Evolutionary conservation across 768 basidiomycete species (phyloP).

Genomic region (Grammothele lineata): DNA sequence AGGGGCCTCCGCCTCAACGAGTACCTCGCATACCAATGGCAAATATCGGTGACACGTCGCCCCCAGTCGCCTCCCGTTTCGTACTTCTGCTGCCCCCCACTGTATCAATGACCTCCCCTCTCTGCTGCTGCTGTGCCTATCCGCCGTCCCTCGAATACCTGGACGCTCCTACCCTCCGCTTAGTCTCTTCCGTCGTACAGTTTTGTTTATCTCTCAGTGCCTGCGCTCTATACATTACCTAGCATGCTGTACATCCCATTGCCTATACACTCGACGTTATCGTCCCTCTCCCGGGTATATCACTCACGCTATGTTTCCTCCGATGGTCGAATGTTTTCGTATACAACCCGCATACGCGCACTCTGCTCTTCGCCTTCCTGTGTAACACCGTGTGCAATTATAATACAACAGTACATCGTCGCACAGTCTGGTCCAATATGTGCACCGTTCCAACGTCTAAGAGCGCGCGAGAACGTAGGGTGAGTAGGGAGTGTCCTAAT

Average conservation of each 20-base stretch:
- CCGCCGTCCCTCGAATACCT: conserved; percentile 1
- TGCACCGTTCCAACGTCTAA: neutral
- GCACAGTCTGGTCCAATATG: no score
- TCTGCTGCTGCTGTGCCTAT: conserved; percentile 4
- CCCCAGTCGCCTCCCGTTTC: neutral
- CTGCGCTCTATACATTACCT: conserved; percentile 4
- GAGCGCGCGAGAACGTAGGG: neutral
- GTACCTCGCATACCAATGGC: conserved; percentile 22
- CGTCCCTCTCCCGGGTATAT: conserved; percentile 4
- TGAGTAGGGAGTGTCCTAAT: neutral
- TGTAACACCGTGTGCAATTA: conserved; percentile 15
- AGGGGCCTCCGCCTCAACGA: conserved; percentile 17
- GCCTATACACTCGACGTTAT: neutral
- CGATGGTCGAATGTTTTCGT: conserved; percentile 14
- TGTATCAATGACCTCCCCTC: conserved; percentile 7
- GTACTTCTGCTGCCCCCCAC: neutral
- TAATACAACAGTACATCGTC: conserved; percentile 17
- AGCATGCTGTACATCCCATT: conserved; percentile 6
- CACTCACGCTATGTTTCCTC: conserved; percentile 9
- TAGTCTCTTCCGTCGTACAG: conserved; percentile 1
- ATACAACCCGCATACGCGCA: neutral
- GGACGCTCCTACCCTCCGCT: conserved; percentile 6
- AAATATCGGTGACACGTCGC: conserved; percentile 20
- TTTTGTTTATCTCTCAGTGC: conserved; percentile 15
- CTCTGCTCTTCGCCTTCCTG: neutral